A percentile compares a stretch with the other conserved stretches of the same genome.
Evolutionary conservation across 805 yeast genomes (phyloP).

Genomic region (Pichia gijzeniarum): DNA sequence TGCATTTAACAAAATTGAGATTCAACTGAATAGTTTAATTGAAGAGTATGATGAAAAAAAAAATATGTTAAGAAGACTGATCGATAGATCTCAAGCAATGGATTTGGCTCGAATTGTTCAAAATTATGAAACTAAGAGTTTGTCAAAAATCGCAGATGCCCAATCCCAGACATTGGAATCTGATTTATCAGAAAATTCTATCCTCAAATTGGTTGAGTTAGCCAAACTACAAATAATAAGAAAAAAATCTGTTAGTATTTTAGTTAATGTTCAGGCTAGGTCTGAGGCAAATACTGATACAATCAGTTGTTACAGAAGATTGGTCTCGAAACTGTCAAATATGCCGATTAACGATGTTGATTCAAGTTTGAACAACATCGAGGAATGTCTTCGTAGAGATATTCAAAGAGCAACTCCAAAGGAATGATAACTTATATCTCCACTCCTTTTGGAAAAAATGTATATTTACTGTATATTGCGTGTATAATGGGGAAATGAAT

Average conservation of each 20-base stretch:
- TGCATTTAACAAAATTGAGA: conserved; percentile 15
- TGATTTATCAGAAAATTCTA: neutral
- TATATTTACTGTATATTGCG: neutral
- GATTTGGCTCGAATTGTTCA: conserved; percentile 39
- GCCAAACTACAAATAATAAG: conserved; percentile 50
- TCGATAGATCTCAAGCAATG: conserved; percentile 40
- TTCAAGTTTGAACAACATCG: conserved; percentile 56
- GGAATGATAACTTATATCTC: neutral
- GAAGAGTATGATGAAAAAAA: conserved; percentile 18
- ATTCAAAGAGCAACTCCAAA: neutral
- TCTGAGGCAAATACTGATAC: conserved; percentile 43
- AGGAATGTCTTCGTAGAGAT: conserved; percentile 21
- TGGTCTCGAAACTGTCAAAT: conserved; percentile 65
- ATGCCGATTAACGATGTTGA: conserved; percentile 63
- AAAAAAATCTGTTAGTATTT: conserved; percentile 45
- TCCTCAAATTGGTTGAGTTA: conserved; percentile 33
- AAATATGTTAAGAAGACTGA: conserved; percentile 19
- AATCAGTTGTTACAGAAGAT: conserved; percentile 60
- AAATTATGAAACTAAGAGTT: conserved; percentile 27
- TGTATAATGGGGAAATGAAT: neutral
- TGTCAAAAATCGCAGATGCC: conserved; percentile 17
- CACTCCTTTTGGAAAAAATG: too few species aligned
- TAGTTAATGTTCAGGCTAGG: conserved; percentile 29
- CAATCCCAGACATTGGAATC: conserved; percentile 18
- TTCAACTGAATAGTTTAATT: conserved; percentile 15